These are phyloP conservation scores for Mycena polygramma DNA, from an alignment of 768 basidiomycete species.

Conservation along the genomic window DNA sequence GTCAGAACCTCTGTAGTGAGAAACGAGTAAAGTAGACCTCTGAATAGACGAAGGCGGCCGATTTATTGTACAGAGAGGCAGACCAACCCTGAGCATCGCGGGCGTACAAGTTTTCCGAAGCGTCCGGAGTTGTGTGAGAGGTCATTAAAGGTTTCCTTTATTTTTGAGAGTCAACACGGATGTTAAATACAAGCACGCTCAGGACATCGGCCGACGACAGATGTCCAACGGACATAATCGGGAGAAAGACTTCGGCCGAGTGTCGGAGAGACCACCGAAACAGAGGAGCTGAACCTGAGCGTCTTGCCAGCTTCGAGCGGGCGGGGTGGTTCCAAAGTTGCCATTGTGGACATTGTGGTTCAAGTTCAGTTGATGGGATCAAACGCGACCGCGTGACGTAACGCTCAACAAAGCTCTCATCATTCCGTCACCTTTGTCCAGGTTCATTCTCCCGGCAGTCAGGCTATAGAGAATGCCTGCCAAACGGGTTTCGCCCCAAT, in stretches of 20 bases:
- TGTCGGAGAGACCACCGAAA: background rate
- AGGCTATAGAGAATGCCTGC: background rate
- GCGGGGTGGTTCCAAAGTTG: no score
- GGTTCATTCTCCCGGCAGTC: no score
- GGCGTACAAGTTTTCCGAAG: background rate
- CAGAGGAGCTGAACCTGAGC: no score
- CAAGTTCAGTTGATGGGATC: no score
- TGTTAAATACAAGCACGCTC: background rate
- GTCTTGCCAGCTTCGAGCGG: no score
- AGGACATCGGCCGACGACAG: background rate
- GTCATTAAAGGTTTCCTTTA: background rate
- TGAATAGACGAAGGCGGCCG: conserved; percentile 79
- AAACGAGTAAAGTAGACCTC: conserved; percentile 37
- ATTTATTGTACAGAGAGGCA: conserved; percentile 70
- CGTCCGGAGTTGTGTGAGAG: conserved; percentile 56
- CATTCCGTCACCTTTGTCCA: no score
- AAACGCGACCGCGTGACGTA: no score
- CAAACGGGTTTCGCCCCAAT: background rate
- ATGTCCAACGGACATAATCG: conserved; percentile 8
- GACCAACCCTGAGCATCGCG: conserved; percentile 60
- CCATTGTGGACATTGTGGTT: no score
- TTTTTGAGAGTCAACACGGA: background rate
- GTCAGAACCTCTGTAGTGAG: conserved; percentile 41
- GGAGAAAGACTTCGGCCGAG: conserved; percentile 10
- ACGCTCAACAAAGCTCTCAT: no score